Conservation (phyloP, 192 early-diverging fungal species). For the Coemansia sp. region DNA sequence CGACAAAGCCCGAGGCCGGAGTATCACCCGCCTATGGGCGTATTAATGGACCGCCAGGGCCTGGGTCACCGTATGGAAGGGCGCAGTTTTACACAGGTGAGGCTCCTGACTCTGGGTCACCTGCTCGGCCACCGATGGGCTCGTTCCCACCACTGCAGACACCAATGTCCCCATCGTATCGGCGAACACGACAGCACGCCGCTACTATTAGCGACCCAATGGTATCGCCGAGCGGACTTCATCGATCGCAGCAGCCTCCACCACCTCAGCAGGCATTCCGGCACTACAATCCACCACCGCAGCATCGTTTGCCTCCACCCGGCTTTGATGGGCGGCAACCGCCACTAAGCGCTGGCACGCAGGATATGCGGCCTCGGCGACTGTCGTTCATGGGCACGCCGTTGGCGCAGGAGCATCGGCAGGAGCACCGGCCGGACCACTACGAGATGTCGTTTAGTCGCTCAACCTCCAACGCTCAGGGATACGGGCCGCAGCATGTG, state of each 20-base stretch:
- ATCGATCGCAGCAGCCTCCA: conserved; percentile 10
- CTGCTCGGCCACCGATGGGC: not conserved
- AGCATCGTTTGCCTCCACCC: not conserved
- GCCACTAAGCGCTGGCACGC: conserved; percentile 5
- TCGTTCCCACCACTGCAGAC: conserved; percentile 2
- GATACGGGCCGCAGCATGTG: conserved; percentile 11
- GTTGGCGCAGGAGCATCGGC: conserved; percentile 12
- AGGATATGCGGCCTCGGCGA: conserved; percentile 30
- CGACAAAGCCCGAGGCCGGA: not conserved
- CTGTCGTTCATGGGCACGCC: conserved; percentile 40
- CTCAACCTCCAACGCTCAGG: conserved; percentile 25
- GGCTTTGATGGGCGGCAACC: conserved; percentile 12
- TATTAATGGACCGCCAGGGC: not conserved
- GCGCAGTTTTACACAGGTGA: not conserved
- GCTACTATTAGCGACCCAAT: conserved; percentile 51
- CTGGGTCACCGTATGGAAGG: conserved; percentile 17
- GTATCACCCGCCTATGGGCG: not conserved
- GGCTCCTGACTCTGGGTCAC: not conserved
- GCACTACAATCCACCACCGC: conserved; percentile 21
- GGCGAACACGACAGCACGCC: conserved; percentile 44
- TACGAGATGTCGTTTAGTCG: conserved; percentile 50
- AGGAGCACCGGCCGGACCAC: conserved; percentile 27
- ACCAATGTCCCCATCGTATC: conserved; percentile 7
- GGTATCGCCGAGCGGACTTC: conserved; percentile 18
- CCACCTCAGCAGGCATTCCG: conserved; percentile 27